Evolutionary conservation across 192 early-diverging fungal genomes (phyloP), one percentile per base, ranked within the genome.

Genomic region (Bifiguratus adelaidae): DNA sequence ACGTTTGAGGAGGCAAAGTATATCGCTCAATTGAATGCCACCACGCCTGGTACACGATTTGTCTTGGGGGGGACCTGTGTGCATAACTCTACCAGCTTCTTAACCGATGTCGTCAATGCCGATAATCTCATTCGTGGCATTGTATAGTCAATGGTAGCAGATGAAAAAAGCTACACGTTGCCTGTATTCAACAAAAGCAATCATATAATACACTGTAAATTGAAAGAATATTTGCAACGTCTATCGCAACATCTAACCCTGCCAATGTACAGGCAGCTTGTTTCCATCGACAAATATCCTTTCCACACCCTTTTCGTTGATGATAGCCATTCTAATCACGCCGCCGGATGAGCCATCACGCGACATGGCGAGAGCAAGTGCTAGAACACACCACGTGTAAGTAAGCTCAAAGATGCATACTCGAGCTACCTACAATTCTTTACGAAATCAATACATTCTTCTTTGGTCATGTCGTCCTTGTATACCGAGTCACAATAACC

Each of bases 281-380:
- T 89, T 55, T 15, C 94, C 94, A 41, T 87, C 87, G 33, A 87
- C 72, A 68, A 97, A 88, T 41, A 85, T 62, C 30, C 88, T 68
- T 52, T 97, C 83, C 8, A 99, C 94, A 19, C 88, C 86, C 24
- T 82, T 69, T 62, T 93, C 68, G 29, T 84, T 92, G 45, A 99
- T 96, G 38, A 95, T 73, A 0, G 94, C 94, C 51, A 96, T 58
- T 41, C 96, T 84, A 57, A 97, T 90, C 37, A 86, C 82, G 50
- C 96, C 96, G 36, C 96, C 96, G 25, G 91, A 95, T 11, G 91
- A 95, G 12, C 92, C 93, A 70, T 99, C 96, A 50, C 96, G 75
- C 21, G 89, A 68, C 79, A 95, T 95, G 8, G 96, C 94, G 22
- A 99, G 69, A 12, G 93, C 69, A 52, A 99, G 68, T 7, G 92